These are phyloP conservation scores for Hypoxylon sp. DNA, from an alignment of 2,329 filamentous ascomycete species.

Conservation along the genomic window DNA sequence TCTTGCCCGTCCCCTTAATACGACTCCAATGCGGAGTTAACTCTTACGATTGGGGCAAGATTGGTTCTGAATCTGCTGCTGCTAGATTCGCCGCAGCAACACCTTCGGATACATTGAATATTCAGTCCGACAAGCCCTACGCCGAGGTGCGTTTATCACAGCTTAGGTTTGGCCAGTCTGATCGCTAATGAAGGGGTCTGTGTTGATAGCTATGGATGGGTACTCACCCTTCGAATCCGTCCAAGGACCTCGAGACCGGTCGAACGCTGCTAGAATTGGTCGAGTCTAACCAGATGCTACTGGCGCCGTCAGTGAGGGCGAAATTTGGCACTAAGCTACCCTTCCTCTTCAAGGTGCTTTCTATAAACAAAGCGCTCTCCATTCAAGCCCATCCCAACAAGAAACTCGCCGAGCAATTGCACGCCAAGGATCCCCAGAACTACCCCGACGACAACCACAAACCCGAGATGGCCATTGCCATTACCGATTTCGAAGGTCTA, in stretches of 20 bases:
- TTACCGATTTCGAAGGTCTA: conserved; percentile 95
- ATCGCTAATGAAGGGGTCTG: conserved; percentile 35
- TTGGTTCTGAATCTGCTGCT: conserved; percentile 87
- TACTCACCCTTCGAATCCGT: conserved; percentile 95
- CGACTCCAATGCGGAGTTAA: conserved; percentile 93
- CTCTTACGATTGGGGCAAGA: conserved; percentile 99
- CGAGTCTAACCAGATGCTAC: conserved; percentile 85
- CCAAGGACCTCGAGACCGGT: conserved; percentile 87
- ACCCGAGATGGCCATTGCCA: conserved; percentile 98
- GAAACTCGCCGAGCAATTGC: conserved; percentile 90
- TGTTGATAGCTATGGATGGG: conserved; percentile 92
- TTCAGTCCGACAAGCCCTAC: conserved; percentile 91
- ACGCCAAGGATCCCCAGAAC: conserved; percentile 88
- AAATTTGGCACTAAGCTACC: conserved; percentile 87
- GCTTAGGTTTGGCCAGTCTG: neutral
- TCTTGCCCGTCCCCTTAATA: conserved; percentile 83
- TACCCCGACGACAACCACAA: conserved; percentile 99
- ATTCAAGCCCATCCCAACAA: conserved; percentile 99
- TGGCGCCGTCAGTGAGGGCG: conserved; percentile 79
- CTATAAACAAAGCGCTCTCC: conserved; percentile 93
- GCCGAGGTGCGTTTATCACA: conserved; percentile 77
- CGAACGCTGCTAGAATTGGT: conserved; percentile 90
- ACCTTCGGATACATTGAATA: conserved; percentile 78
- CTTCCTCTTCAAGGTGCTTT: conserved; percentile 98
- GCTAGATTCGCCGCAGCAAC: conserved; percentile 92